These are phyloP conservation scores for Leccinum disarticulatum DNA, from an alignment of 768 basidiomycete species.

Conservation along the genomic window DNA sequence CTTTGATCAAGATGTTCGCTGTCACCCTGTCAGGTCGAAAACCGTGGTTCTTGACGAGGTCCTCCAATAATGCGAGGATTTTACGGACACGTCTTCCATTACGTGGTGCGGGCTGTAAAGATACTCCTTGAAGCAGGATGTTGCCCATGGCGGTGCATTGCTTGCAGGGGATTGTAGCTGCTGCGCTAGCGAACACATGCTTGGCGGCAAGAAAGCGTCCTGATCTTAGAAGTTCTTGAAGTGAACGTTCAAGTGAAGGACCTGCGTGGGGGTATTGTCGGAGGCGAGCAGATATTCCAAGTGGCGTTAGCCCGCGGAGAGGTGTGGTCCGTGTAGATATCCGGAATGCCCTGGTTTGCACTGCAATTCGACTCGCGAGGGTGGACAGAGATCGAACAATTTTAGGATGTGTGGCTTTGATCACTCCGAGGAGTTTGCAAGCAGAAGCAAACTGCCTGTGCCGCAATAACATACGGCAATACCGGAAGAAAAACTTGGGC, in stretches of 20 bases:
- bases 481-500: conserved; percentile 37
- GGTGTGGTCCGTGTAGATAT: not conserved
- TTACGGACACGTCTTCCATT: conserved; percentile 49
- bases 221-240: conserved; percentile 29
- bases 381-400: conserved; percentile 12
- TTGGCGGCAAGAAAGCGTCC: conserved; percentile 46
- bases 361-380: conserved; percentile 3
- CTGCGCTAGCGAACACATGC: conserved; percentile 36
- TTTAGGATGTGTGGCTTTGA: conserved; percentile 14
- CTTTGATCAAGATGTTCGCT: conserved; percentile 65
- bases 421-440: conserved; percentile 28
- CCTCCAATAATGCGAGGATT: conserved; percentile 38
- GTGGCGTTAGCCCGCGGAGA: conserved; percentile 11
- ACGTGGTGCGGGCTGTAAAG: conserved; percentile 33
- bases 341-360: conserved; percentile 13
- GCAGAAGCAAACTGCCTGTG: conserved; percentile 41
- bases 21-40: conserved; percentile 71
- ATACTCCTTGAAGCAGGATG: conserved; percentile 49
- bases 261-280: conserved; percentile 7
- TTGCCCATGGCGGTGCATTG: conserved; percentile 53
- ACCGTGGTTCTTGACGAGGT: conserved; percentile 42
- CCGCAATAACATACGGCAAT: conserved; percentile 39
- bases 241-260: conserved; percentile 12
- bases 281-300: conserved; percentile 20
- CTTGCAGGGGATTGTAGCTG: conserved; percentile 28